These are phyloP conservation scores for Bipolaris zeicola DNA, from an alignment of 2,329 filamentous ascomycete genomes.

Conservation along the genomic window DNA sequence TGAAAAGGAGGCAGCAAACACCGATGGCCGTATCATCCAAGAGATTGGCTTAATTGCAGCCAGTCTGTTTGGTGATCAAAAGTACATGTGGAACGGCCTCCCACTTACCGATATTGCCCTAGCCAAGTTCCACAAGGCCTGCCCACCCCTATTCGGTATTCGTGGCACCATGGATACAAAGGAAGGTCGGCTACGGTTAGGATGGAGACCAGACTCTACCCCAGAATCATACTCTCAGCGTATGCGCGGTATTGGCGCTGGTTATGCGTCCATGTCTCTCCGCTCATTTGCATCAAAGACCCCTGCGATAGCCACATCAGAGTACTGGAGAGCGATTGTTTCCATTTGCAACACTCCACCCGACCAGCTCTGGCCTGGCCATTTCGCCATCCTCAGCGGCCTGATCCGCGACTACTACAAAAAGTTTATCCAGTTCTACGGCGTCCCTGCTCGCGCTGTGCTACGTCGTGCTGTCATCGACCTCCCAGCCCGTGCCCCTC, in stretches of 20 bases:
- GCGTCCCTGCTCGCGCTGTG: conserved; percentile 73
- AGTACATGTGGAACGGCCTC: conserved; percentile 69
- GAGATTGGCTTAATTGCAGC: conserved; percentile 79
- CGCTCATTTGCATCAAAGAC: conserved; percentile 69
- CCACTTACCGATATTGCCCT: conserved; percentile 83
- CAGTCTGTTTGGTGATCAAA: conserved; percentile 72
- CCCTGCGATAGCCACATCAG: conserved; percentile 73
- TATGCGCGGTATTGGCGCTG: conserved; percentile 82
- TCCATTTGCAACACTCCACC: conserved; percentile 76
- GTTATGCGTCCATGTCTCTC: conserved; percentile 81
- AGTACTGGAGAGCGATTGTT: conserved; percentile 83
- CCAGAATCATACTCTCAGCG: conserved; percentile 73
- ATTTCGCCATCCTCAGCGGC: conserved; percentile 57
- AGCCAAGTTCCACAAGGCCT: conserved; percentile 80
- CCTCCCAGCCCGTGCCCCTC: conserved; percentile 60
- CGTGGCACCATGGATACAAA: conserved; percentile 74
- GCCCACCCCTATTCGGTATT: conserved; percentile 85
- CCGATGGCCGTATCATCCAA: conserved; percentile 62
- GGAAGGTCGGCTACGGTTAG: conserved; percentile 38
- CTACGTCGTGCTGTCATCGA: conserved; percentile 74
- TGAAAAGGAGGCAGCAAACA: conserved; percentile 46
- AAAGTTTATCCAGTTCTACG: conserved; percentile 81
- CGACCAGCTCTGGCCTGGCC: conserved; percentile 54
- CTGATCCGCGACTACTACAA: conserved; percentile 68
- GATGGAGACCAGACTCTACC: conserved; percentile 52